These are phyloP conservation scores for Tuctoria greenei DNA, from an alignment of 176 grass and related monocot species.

Conservation along the genomic window DNA sequence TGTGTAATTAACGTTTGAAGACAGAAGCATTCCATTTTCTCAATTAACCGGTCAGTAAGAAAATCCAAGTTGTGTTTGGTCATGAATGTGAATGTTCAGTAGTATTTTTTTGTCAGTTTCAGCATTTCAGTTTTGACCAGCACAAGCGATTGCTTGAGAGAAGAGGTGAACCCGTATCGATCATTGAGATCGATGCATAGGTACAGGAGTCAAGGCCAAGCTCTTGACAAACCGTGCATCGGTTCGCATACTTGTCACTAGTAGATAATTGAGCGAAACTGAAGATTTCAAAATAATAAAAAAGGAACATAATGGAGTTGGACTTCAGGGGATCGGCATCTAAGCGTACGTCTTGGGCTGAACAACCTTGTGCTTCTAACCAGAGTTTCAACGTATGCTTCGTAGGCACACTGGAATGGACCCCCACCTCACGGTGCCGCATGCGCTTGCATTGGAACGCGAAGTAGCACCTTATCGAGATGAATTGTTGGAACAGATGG, in stretches of 20 bases:
- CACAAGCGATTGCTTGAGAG: background rate
- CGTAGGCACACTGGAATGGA: slow-evolving; percentile 23
- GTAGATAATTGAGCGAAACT: slow-evolving; percentile 9
- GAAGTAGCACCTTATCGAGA: slow-evolving; percentile 31
- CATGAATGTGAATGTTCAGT: background rate
- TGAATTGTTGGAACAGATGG: slow-evolving; percentile 30
- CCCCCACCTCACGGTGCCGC: slow-evolving; percentile 25
- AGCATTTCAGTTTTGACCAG: background rate
- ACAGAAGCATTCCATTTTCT: background rate
- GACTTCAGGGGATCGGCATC: slow-evolving; percentile 18
- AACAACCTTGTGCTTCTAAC: slow-evolving; percentile 38
- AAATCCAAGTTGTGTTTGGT: background rate
- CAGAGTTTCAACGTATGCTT: slow-evolving; percentile 21
- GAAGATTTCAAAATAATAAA: slow-evolving; percentile 1
- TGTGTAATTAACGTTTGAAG: slow-evolving; percentile 8
- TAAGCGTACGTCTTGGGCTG: slow-evolving; percentile 11
- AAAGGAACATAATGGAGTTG: background rate
- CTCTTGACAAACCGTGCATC: slow-evolving; percentile 16
- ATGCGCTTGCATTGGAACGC: slow-evolving; percentile 36
- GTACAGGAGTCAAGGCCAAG: slow-evolving; percentile 2
- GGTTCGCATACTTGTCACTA: slow-evolving; percentile 4
- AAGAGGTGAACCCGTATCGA: background rate
- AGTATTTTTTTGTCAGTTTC: background rate
- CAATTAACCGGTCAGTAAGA: background rate
- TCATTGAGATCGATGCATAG: background rate